Evolutionary conservation across 192 early-diverging fungal genomes (phyloP).

Genomic region (Umbelopsis ramanniana): DNA sequence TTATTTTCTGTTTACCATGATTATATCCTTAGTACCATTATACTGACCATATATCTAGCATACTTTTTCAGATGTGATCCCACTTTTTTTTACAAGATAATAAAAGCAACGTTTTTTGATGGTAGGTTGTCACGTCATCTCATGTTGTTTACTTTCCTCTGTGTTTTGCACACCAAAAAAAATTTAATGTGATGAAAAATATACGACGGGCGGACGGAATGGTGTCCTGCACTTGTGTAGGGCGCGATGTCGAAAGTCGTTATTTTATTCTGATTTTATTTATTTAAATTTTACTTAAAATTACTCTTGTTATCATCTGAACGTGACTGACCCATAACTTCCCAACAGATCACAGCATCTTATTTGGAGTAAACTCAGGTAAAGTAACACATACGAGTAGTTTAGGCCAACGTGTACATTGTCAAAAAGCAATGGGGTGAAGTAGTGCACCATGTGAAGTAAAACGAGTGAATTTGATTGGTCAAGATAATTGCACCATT

Average conservation of each 20-base stretch:
- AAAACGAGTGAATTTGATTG: background rate
- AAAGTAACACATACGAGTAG: background rate
- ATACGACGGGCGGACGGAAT: slow-evolving; percentile 25
- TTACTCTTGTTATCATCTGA: background rate
- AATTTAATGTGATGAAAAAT: slow-evolving; percentile 1
- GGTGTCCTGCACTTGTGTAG: slow-evolving; percentile 1
- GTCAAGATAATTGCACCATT: slow-evolving; percentile 2
- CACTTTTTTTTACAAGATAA: too few relatives aligned
- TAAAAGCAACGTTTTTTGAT: too few relatives aligned
- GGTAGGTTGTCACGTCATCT: too few relatives aligned
- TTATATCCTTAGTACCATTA: too few relatives aligned
- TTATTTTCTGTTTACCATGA: background rate
- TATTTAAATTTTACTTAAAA: background rate
- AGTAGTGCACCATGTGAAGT: slow-evolving; percentile 6
- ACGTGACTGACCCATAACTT: background rate
- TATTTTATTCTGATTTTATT: slow-evolving; percentile 15
- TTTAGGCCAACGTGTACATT: background rate
- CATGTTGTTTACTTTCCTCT: background rate
- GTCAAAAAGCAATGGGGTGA: slow-evolving; percentile 4
- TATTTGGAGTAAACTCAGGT: background rate
- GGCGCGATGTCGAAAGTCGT: slow-evolving; percentile 22
- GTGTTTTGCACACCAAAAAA: background rate
- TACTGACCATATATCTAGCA: too few relatives aligned
- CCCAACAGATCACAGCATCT: background rate
- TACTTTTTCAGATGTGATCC: too few relatives aligned